Evolutionary conservation across 768 basidiomycete species (phyloP), one percentile per base, ranked within the genome.

Genomic region (Phaffia australis): DNA sequence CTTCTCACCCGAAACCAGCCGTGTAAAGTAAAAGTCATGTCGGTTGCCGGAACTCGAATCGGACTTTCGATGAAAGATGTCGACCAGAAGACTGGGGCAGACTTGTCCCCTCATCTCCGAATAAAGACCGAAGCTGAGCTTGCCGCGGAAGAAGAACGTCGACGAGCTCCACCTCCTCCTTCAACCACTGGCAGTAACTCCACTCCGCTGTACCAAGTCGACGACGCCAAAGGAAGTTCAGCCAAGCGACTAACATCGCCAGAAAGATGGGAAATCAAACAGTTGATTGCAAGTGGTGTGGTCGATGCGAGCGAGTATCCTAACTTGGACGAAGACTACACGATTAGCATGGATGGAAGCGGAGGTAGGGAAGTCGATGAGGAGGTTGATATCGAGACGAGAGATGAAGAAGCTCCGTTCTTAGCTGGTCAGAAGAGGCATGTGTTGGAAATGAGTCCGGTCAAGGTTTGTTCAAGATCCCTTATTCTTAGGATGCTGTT

Each of bases 221-320:
- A 69, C 59, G 82, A 80, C 27, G 82, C 83, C 11, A 67, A 67
- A 61, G 81, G 85, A 19, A 83, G 85, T 42, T 88, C 87, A 2
- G 89, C 91, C 0, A 92, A 91, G 73, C 83, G 94, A 19, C 79
- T 98, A 65, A 93, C 93, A 0, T 92, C 89, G 8, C 95, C 95
- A 1, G 95, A 99, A 76, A 85, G 95, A 32, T 99, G 95, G 92
- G 95, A 99, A 79, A 93, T 99, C 77, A 97, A 98, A 77, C 95
- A 98, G 75, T 83, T 99, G 65, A 95, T 98, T 64, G 88, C 95
- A 0, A 95, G 92, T 35, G 95, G 95, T 52, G 88, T 85, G 19
- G 83, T 97, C 63, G 85, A 86, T 70, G 87, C 93, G 15, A 87
- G 92, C 4, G 95, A 98, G 75, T 94, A 93, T 72, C 92, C 91